These are phyloP conservation scores for Ophiocordyceps camponoti-floridani DNA, from an alignment of 2,329 filamentous ascomycete species.

Conservation along the genomic window DNA sequence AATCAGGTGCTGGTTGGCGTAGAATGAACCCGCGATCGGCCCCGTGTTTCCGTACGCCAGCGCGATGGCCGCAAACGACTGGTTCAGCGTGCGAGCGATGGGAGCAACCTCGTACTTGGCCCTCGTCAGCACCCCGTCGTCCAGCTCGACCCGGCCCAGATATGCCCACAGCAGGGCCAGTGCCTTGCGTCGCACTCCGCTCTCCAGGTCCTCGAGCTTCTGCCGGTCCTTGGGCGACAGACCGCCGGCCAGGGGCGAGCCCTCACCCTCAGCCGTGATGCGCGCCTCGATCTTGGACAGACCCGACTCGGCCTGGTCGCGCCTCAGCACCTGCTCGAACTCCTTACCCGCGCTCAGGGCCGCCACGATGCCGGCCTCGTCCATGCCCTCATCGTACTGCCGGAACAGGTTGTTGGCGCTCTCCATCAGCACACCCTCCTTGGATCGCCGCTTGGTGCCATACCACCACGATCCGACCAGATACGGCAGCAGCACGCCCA, in stretches of 20 bases:
- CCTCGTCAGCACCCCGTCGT: slow-evolving; percentile 57
- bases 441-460: slow-evolving; percentile 79
- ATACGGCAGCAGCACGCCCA: slow-evolving; percentile 83
- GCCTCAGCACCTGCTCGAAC: slow-evolving; percentile 58
- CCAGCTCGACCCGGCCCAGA: slow-evolving; percentile 70
- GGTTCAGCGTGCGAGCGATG: slow-evolving; percentile 67
- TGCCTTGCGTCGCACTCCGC: slow-evolving; percentile 65
- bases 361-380: slow-evolving; percentile 61
- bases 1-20: slow-evolving; percentile 68
- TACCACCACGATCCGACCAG: slow-evolving; percentile 98
- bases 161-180: slow-evolving; percentile 90
- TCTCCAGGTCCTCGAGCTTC: slow-evolving; percentile 64
- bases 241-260: slow-evolving; percentile 30
- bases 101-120: slow-evolving; percentile 84
- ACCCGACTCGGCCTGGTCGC: slow-evolving; percentile 62
- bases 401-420: slow-evolving; percentile 90
- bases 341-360: slow-evolving; percentile 77
- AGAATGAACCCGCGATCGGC: slow-evolving; percentile 69
- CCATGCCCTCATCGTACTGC: slow-evolving; percentile 73
- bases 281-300: slow-evolving; percentile 71
- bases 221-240: slow-evolving; percentile 58
- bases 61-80: slow-evolving; percentile 72
- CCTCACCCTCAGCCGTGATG: slow-evolving; percentile 45
- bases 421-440: slow-evolving; percentile 82
- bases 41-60: slow-evolving; percentile 73